These are phyloP conservation scores for Isabelozyma pseudorhagii DNA, from an alignment of 805 yeast species.

Conservation along the genomic window DNA sequence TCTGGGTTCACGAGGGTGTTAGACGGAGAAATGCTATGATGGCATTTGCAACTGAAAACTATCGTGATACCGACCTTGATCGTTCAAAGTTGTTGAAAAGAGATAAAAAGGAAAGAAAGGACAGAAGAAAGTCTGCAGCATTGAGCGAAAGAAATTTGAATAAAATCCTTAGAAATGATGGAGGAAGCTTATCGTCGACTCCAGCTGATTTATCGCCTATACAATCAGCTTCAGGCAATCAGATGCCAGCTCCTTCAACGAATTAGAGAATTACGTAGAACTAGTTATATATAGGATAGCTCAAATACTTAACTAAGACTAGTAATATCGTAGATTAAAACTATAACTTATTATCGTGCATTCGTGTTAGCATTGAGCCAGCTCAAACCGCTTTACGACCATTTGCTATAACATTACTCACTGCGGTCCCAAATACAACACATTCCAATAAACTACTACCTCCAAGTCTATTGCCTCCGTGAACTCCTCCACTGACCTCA, in stretches of 20 bases:
- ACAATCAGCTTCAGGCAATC: background rate
- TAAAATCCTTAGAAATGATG: background rate
- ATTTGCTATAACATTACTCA: slow-evolving; percentile 35
- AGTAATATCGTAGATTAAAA: no score
- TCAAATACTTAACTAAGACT: no score
- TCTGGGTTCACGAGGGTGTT: slow-evolving; percentile 83
- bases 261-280: no score
- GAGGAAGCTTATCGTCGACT: background rate
- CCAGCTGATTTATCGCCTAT: background rate
- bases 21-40: slow-evolving; percentile 46
- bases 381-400: background rate
- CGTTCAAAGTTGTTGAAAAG: slow-evolving; percentile 27
- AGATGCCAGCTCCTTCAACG: no score
- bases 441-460: slow-evolving; percentile 59
- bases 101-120: slow-evolving; percentile 40
- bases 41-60: slow-evolving; percentile 20
- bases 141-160: slow-evolving; percentile 1
- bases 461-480: slow-evolving; percentile 60
- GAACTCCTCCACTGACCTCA: slow-evolving; percentile 67
- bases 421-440: slow-evolving; percentile 51
- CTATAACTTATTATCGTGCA: no score
- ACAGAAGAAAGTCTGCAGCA: slow-evolving; percentile 24
- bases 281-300: no score
- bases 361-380: no score
- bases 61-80: slow-evolving; percentile 11